These are phyloP conservation scores for Viridothelium virens DNA, from an alignment of 495 filamentous ascomycete species.

Conservation along the genomic window DNA sequence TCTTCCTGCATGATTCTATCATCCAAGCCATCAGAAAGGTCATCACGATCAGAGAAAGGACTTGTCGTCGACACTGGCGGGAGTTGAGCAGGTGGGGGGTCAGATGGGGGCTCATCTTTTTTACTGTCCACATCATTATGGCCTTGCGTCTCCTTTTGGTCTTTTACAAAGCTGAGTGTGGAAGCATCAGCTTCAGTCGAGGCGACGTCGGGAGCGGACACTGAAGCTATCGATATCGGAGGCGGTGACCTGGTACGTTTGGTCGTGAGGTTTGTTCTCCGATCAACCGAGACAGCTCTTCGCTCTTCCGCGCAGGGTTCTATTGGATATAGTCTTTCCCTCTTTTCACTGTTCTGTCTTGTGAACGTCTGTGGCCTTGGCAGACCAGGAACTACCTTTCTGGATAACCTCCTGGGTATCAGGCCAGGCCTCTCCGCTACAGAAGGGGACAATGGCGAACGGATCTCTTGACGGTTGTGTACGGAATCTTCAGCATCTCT, in stretches of 20 bases:
- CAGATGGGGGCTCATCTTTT: constrained; percentile 1
- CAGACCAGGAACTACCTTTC: constrained; percentile 68
- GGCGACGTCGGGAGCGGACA: constrained; percentile 29
- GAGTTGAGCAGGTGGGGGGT: not conserved
- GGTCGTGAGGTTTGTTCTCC: constrained; percentile 35
- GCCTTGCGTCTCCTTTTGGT: constrained; percentile 13
- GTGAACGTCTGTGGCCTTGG: constrained; percentile 69
- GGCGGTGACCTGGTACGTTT: constrained; percentile 34
- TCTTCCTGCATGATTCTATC: constrained; percentile 56
- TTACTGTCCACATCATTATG: constrained; percentile 4
- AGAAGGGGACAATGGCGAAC: not conserved
- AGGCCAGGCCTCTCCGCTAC: constrained; percentile 22
- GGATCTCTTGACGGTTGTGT: constrained; percentile 10
- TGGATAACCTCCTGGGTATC: constrained; percentile 46
- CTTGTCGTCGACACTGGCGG: not conserved
- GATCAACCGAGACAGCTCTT: constrained; percentile 67
- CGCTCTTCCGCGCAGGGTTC: constrained; percentile 52
- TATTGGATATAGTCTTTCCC: constrained; percentile 61
- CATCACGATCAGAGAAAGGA: constrained; percentile 38
- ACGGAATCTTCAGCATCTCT: constrained; percentile 6
- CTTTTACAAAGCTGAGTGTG: constrained; percentile 6
- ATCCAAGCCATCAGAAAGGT: constrained; percentile 22
- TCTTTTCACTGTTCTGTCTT: constrained; percentile 69
- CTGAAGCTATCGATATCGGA: constrained; percentile 28
- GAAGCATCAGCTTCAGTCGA: constrained; percentile 12